Percentiles rank a stretch among this genome's conserved stretches.
phyloP scores from a whole-genome alignment of 2,329 filamentous ascomycete species.

The Phaeosphaeria sp. region DNA sequence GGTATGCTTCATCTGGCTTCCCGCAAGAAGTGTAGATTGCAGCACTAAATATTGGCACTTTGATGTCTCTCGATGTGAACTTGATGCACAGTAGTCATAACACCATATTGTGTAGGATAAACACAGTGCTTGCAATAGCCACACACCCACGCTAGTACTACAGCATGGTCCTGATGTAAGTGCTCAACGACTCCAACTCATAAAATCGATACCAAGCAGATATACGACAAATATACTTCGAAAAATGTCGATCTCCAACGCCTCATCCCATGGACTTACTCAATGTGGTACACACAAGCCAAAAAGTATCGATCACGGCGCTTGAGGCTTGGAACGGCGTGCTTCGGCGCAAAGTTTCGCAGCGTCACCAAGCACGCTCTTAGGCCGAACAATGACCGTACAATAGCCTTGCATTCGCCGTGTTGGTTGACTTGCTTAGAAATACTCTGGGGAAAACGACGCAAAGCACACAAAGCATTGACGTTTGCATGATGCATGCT shows the following conservation, averaged over 20 bases:
- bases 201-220: not conserved
- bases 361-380: not conserved
- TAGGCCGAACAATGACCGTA: conserved; percentile 7
- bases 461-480: not conserved
- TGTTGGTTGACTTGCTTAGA: conserved; percentile 5
- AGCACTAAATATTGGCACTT: conserved; percentile 17
- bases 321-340: conserved; percentile 37
- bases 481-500: not conserved
- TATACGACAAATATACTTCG: not conserved
- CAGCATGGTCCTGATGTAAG: not conserved
- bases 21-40: conserved; percentile 5
- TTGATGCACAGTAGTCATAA: not conserved
- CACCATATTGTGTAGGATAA: not conserved
- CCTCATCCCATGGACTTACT: conserved; percentile 23
- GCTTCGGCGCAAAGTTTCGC: conserved; percentile 8
- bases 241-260: not conserved
- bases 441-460: conserved; percentile 1
- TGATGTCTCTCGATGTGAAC: not conserved
- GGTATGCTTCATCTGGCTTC: conserved; percentile 6
- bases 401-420: not conserved
- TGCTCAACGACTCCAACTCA: not conserved
- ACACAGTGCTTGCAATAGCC: not conserved
- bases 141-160: not conserved
- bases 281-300: conserved; percentile 15
- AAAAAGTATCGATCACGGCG: conserved; percentile 28